These are phyloP conservation scores for Fusarium nanum DNA, from an alignment of 2,329 filamentous ascomycete species.

Conservation along the genomic window DNA sequence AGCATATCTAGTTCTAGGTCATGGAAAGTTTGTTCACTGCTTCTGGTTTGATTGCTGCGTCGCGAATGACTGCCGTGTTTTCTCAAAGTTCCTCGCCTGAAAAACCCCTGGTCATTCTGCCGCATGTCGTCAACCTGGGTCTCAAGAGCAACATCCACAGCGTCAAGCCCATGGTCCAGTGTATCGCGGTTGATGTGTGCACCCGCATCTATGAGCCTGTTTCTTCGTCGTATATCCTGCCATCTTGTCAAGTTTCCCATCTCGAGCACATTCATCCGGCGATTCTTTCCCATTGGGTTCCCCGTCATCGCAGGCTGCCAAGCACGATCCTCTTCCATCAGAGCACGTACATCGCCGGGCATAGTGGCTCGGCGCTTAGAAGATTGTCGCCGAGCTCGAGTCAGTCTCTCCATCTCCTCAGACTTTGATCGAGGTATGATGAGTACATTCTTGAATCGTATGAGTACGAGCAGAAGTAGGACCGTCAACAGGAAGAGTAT, in stretches of 20 bases:
- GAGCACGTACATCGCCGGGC: slow-evolving; percentile 53
- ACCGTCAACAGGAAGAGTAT: slow-evolving; percentile 74
- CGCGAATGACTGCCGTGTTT: slow-evolving; percentile 39
- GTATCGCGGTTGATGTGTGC: slow-evolving; percentile 53
- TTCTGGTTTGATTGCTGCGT: slow-evolving; percentile 48
- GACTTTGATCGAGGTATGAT: slow-evolving; percentile 74
- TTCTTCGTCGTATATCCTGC: slow-evolving; percentile 76
- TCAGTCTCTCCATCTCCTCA: slow-evolving; percentile 65
- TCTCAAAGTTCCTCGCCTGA: slow-evolving; percentile 45
- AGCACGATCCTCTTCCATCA: slow-evolving; percentile 64
- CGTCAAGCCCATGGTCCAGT: slow-evolving; percentile 52
- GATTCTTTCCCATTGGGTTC: slow-evolving; percentile 74
- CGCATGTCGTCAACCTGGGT: slow-evolving; percentile 53
- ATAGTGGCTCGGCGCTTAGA: slow-evolving; percentile 58
- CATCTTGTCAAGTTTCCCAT: slow-evolving; percentile 75
- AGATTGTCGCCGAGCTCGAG: slow-evolving; percentile 62
- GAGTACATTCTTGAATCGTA: slow-evolving; percentile 73
- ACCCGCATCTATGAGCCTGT: slow-evolving; percentile 64
- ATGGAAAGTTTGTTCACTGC: slow-evolving; percentile 45
- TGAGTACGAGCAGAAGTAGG: slow-evolving; percentile 69
- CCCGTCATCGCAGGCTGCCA: slow-evolving; percentile 79
- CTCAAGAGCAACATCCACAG: slow-evolving; percentile 53
- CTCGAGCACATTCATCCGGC: slow-evolving; percentile 78
- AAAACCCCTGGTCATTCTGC: slow-evolving; percentile 50
- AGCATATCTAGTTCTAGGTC: slow-evolving; percentile 49